Evolutionary conservation across 2,329 filamentous ascomycete species (phyloP), one percentile per base, ranked within the genome.

Genomic region (Cladosporium sphaerospermum): DNA sequence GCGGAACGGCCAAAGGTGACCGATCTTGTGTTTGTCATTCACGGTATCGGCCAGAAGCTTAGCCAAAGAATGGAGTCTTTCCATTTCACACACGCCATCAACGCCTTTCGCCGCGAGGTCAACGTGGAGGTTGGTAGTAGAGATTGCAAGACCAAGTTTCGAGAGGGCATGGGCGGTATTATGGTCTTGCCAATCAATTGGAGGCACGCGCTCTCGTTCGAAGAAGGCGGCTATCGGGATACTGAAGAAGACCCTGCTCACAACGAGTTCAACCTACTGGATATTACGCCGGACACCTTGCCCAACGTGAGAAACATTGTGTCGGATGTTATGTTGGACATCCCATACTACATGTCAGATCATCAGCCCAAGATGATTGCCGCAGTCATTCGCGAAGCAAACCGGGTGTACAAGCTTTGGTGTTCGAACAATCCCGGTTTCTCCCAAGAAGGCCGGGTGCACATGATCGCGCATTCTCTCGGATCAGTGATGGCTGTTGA

Each of bases 101-200:
- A 96, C 64, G 82, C 85, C 0, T 93, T 99, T 61, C 83, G 93
- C 10, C 81, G 91, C 55, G 84, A 89, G 16, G 81, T 97, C 53
- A 96, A 96, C 60, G 76, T 91, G 46, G 91, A 99, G 66, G 78
- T 96, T 37, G 81, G 82, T 31, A 88, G 79, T 33, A 82, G 86
- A 2, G 76, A 79, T 8, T 85, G 96, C n/a, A 88, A 84, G 67
- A 78, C 82, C 0, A 80, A 89, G 51, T 76, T 96, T 14, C 82
- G 90, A 1, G 77, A 84, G 16, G 84, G 82, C n/a, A 84, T 91
- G 64, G 89, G 89, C 23, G 89, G 89, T 6, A 86, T 96, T 60
- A 97, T 97, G 91, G 85, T 95, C 10, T 74, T 99, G 41, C 93
- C 93, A 0, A 78, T 97, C 41, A 99, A 99, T 65, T 97, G 93